Evolutionary conservation across 352 stramenopile genomes (phyloP).

Genomic region (Poterioochromonas sp.): DNA sequence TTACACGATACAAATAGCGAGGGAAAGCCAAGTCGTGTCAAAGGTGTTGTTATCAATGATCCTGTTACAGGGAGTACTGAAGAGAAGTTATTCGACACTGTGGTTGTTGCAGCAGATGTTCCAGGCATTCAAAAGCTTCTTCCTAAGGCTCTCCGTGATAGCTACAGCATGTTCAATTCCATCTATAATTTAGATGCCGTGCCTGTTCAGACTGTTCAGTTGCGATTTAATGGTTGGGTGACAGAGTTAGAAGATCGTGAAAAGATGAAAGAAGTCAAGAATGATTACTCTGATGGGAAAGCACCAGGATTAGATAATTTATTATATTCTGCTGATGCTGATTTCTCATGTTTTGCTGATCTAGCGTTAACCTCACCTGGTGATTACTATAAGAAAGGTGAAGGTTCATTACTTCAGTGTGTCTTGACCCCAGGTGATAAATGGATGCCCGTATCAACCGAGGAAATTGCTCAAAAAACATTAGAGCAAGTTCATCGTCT

Average conservation of each 20-base stretch:
- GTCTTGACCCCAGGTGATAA: slow-evolving; percentile 48
- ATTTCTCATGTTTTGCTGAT: slow-evolving; percentile 76
- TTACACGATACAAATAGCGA: slow-evolving; percentile 57
- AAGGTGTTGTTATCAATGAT: slow-evolving; percentile 50
- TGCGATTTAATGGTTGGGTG: slow-evolving; percentile 71
- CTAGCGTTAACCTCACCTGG: slow-evolving; percentile 61
- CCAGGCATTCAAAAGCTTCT: slow-evolving; percentile 71
- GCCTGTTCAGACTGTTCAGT: slow-evolving; percentile 64
- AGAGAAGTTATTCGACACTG: slow-evolving; percentile 57
- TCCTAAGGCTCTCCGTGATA: slow-evolving; percentile 57
- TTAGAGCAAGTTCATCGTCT: slow-evolving; percentile 52
- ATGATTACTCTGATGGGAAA: slow-evolving; percentile 60
- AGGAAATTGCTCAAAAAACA: slow-evolving; percentile 43
- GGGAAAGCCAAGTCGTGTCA: slow-evolving; percentile 55
- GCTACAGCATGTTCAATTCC: slow-evolving; percentile 62
- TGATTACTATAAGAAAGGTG: slow-evolving; percentile 69
- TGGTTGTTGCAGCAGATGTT: slow-evolving; percentile 63
- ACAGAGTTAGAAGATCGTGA: slow-evolving; percentile 64
- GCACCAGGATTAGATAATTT: slow-evolving; percentile 68
- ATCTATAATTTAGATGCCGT: slow-evolving; percentile 74
- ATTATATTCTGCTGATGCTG: slow-evolving; percentile 68
- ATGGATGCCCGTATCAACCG: slow-evolving; percentile 46
- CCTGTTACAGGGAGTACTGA: slow-evolving; percentile 49
- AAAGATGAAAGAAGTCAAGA: slow-evolving; percentile 59
- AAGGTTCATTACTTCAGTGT: slow-evolving; percentile 50